A percentile compares a stretch with the other conserved stretches of the same genome.
These are phyloP conservation scores for Boletellus sp. DNA, from an alignment of 768 basidiomycete species.

Conservation along the genomic window DNA sequence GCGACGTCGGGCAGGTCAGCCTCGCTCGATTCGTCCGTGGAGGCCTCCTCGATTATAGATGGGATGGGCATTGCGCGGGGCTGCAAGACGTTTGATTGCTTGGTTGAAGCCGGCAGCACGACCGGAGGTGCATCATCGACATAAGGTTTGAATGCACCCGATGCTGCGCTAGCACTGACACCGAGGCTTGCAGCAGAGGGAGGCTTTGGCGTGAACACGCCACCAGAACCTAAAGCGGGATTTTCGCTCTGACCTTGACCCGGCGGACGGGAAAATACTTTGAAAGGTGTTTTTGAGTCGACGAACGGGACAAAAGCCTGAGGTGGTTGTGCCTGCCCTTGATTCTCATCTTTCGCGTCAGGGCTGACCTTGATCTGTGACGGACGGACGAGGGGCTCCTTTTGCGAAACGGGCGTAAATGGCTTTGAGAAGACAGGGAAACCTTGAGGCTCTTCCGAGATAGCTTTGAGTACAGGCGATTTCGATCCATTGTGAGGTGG, in stretches of 20 bases:
- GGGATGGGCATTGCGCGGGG: constrained; percentile 16
- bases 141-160: constrained; percentile 38
- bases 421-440: constrained; percentile 57
- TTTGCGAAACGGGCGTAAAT: constrained; percentile 54
- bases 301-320: constrained; percentile 42
- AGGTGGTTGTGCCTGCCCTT: constrained; percentile 15
- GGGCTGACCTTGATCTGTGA: constrained; percentile 16
- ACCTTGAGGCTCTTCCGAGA: constrained; percentile 34
- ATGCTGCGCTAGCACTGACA: constrained; percentile 1
- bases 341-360: constrained; percentile 17
- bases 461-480: constrained; percentile 29
- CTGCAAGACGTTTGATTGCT: constrained; percentile 18
- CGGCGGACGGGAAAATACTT: constrained; percentile 70
- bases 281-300: constrained; percentile 43
- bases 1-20: constrained; percentile 15
- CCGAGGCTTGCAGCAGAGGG: constrained; percentile 9
- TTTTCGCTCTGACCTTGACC: constrained; percentile 39
- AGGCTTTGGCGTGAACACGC: constrained; percentile 46
- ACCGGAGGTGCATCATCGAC: constrained; percentile 20
- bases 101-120: constrained; percentile 17
- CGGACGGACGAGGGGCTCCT: constrained; percentile 31
- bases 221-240: constrained; percentile 16
- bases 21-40: constrained; percentile 34
- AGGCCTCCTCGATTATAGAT: constrained; percentile 25
- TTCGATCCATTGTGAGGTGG: constrained; percentile 20